Conservation (phyloP, 345 rosid genomes). For the Noccaea bulbosa region DNA sequence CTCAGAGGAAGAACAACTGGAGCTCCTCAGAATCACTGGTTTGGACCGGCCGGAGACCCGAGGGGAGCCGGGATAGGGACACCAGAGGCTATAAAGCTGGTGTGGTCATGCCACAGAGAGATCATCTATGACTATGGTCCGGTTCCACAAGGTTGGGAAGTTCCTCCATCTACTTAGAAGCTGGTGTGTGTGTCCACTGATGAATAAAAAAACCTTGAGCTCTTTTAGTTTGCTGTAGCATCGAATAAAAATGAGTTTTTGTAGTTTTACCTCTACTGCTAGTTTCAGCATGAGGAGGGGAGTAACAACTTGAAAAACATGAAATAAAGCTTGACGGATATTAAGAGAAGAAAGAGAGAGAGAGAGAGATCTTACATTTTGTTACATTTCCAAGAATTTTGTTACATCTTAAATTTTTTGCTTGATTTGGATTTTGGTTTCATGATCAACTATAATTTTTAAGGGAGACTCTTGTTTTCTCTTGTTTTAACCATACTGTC, state of each 20-base stretch:
- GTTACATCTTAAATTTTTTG: no score
- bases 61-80: slow-evolving; percentile 99
- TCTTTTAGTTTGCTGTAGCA: slow-evolving; percentile 13
- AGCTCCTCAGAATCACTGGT: slow-evolving; percentile 99
- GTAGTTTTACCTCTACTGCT: slow-evolving; percentile 31
- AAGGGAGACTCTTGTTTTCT: not conserved
- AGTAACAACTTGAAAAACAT: slow-evolving; percentile 24
- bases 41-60: slow-evolving; percentile 98
- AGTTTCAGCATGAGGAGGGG: slow-evolving; percentile 31
- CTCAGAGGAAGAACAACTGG: slow-evolving; percentile 96
- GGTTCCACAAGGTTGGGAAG: slow-evolving; percentile 68
- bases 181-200: slow-evolving; percentile 4
- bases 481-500: not conserved
- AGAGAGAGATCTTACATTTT: no score
- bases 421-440: no score
- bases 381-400: no score
- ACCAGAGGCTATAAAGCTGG: slow-evolving; percentile 95
- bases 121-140: slow-evolving; percentile 91
- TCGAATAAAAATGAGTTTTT: slow-evolving; percentile 31
- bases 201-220: not conserved
- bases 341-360: not conserved
- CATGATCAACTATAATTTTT: no score
- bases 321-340: slow-evolving; percentile 13
- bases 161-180: slow-evolving; percentile 73
- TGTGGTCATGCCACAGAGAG: slow-evolving; percentile 98